phyloP scores from a whole-genome alignment of 75 land plant species.

The Larix kaempferi region DNA sequence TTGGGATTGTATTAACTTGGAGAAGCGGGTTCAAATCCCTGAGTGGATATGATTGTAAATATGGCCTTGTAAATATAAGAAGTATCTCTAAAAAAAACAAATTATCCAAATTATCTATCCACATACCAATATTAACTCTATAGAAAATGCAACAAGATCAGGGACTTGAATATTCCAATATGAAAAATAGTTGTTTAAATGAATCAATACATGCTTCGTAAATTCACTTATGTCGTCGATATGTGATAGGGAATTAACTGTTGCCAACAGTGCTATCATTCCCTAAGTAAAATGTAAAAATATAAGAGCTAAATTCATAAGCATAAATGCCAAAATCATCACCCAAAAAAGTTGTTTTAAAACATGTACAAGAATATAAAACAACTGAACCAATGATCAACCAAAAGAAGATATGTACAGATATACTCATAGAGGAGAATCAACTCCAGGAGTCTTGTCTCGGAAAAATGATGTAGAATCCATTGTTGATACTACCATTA shows the following conservation, averaged over 20 bases:
- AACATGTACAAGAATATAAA: background rate
- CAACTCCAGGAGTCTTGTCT: slow-evolving; percentile 83
- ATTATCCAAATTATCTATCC: background rate
- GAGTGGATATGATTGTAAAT: too few relatives aligned
- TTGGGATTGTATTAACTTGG: too few relatives aligned
- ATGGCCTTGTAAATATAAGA: too few relatives aligned
- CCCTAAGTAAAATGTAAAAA: slow-evolving; percentile 47
- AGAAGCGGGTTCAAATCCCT: too few relatives aligned
- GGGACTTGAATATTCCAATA: background rate
- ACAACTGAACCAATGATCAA: background rate
- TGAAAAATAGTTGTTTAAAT: background rate
- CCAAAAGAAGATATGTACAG: slow-evolving; percentile 37
- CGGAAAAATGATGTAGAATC: slow-evolving; percentile 94
- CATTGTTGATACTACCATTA: slow-evolving; percentile 73
- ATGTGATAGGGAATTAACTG: slow-evolving; percentile 88
- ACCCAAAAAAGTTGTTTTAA: background rate
- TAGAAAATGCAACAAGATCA: background rate
- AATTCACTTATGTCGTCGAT: slow-evolving; percentile 40
- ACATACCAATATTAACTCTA: background rate
- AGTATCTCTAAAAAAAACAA: background rate
- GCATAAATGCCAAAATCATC: slow-evolving; percentile 6
- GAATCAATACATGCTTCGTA: slow-evolving; percentile 60
- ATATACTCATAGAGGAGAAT: slow-evolving; percentile 91
- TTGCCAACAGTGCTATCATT: slow-evolving; percentile 82
- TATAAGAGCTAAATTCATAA: background rate